Conservation (phyloP, 164 flowering plant genomes). For the Cinnamomum chago region DNA sequence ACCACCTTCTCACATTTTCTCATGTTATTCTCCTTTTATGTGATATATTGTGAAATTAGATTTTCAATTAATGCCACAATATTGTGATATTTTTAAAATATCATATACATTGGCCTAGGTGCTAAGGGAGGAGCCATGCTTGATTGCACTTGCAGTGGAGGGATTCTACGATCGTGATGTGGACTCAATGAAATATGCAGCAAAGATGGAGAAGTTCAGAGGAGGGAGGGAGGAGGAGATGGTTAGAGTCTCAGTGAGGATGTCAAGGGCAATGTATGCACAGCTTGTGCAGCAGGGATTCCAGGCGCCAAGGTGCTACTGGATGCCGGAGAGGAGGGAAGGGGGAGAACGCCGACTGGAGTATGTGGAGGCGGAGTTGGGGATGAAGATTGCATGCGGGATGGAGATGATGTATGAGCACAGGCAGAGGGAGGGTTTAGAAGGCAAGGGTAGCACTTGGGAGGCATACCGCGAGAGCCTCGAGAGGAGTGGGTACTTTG, state of each 20-base stretch:
- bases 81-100: too few species aligned
- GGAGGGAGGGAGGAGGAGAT: constrained; percentile 58
- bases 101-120: constrained; percentile 45
- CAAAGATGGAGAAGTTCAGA: constrained; percentile 73
- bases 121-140: constrained; percentile 69
- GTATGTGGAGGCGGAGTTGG: constrained; percentile 77
- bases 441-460: constrained; percentile 72
- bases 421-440: constrained; percentile 48
- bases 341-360: constrained; percentile 6
- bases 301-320: constrained; percentile 81
- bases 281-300: constrained; percentile 83
- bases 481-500: constrained; percentile 76
- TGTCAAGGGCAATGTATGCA: constrained; percentile 95
- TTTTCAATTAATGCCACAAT: too few species aligned
- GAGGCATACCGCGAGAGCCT: constrained; percentile 60
- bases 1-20: too few species aligned
- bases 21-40: too few species aligned
- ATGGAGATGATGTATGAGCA: constrained; percentile 93
- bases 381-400: constrained; percentile 96
- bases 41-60: too few species aligned
- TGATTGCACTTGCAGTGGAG: constrained; percentile 85
- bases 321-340: constrained; percentile 55
- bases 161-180: constrained; percentile 87
- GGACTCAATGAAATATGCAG: constrained; percentile 83
- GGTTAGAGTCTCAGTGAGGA: constrained; percentile 48